Evolutionary conservation across 768 basidiomycete genomes (phyloP).

Genomic region (Suillus discolor): DNA sequence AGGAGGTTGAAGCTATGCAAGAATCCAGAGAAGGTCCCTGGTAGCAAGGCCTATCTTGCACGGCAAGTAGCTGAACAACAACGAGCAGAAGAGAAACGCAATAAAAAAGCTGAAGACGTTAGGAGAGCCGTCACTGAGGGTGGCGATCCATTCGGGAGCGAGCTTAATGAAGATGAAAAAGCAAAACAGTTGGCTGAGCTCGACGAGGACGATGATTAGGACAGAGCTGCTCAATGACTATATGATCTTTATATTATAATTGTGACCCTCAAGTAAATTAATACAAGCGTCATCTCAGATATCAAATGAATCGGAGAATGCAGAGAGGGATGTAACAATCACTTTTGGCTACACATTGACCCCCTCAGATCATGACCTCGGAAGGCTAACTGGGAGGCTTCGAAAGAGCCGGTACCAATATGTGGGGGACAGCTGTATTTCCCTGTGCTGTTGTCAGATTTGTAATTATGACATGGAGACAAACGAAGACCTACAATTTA

Average conservation of each 20-base stretch:
- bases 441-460: not conserved
- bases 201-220: conserved; percentile 57
- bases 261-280: conserved; percentile 23
- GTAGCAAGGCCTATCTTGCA: conserved; percentile 79
- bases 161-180: conserved; percentile 40
- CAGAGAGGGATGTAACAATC: conserved; percentile 23
- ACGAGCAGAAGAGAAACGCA: conserved; percentile 69
- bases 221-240: conserved; percentile 2
- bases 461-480: not conserved
- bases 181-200: conserved; percentile 38
- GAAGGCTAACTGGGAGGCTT: conserved; percentile 50
- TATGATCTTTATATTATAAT: conserved; percentile 15
- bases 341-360: conserved; percentile 68
- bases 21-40: conserved; percentile 94
- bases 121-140: conserved; percentile 44
- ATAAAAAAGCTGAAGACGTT: conserved; percentile 55
- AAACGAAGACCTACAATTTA: not conserved
- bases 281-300: conserved; percentile 21
- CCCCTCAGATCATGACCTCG: conserved; percentile 46
- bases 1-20: conserved; percentile 84
- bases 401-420: conserved; percentile 50
- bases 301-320: conserved; percentile 24
- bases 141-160: conserved; percentile 73
- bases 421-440: not conserved
- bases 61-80: conserved; percentile 74